Evolutionary conservation across 2,329 filamentous ascomycete genomes (phyloP).

Genomic region (Penicillium janthinellum): DNA sequence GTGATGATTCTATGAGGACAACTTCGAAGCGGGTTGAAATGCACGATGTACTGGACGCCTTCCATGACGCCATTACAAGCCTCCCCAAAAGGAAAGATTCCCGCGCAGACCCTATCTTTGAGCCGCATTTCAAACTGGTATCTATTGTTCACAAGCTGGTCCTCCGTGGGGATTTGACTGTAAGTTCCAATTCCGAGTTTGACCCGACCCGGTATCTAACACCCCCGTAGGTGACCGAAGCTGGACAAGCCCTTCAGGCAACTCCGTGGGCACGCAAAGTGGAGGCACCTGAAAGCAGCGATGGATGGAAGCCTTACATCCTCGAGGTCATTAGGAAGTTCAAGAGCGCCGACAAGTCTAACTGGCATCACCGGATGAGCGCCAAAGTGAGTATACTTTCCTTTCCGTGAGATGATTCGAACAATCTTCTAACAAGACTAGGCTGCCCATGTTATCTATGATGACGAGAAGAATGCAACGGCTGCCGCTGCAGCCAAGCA

Average conservation of each 20-base stretch:
- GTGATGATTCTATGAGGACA: slow-evolving; percentile 45
- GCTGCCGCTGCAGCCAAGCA: slow-evolving; percentile 67
- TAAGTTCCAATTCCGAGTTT: slow-evolving; percentile 33
- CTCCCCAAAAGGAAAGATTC: slow-evolving; percentile 63
- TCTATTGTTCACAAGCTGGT: slow-evolving; percentile 82
- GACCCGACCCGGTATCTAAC: slow-evolving; percentile 23
- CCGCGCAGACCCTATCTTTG: slow-evolving; percentile 73
- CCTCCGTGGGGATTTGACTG: slow-evolving; percentile 48
- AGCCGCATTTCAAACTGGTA: slow-evolving; percentile 90
- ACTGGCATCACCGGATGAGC: slow-evolving; percentile 93
- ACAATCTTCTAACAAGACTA: slow-evolving; percentile 29
- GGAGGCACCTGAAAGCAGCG: slow-evolving; percentile 49
- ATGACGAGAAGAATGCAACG: slow-evolving; percentile 55
- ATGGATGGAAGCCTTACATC: slow-evolving; percentile 63
- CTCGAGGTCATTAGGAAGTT: slow-evolving; percentile 60
- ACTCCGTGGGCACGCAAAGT: slow-evolving; percentile 60
- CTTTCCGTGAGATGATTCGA: not conserved
- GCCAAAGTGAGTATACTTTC: slow-evolving; percentile 61
- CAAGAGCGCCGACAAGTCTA: slow-evolving; percentile 77
- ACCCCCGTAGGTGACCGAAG: slow-evolving; percentile 47
- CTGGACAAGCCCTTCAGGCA: slow-evolving; percentile 52
- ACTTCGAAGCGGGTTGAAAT: slow-evolving; percentile 38
- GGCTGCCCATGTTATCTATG: slow-evolving; percentile 63
- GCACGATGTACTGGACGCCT: slow-evolving; percentile 57
- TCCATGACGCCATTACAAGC: slow-evolving; percentile 62